Percentiles rank a stretch among this genome's conserved stretches.
phyloP scores from a whole-genome alignment of 2,329 filamentous ascomycete genomes.

The Lachnellula hyalina region DNA sequence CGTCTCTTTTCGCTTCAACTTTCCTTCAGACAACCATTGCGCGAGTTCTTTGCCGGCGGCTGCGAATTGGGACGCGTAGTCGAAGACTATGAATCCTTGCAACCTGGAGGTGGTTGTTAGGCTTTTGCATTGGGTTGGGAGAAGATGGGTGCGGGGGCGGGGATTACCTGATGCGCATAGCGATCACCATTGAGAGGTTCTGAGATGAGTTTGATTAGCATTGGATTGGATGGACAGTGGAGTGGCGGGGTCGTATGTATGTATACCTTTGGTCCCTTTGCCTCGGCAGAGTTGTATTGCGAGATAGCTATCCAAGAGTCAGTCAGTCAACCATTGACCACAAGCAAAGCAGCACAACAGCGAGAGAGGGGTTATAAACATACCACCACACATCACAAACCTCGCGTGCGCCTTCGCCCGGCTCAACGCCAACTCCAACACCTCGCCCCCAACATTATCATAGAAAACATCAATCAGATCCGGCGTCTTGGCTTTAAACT shows the following conservation, averaged over 20 bases:
- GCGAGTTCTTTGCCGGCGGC: conserved; percentile 55
- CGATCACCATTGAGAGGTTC: conserved; percentile 48
- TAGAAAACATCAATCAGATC: conserved; percentile 64
- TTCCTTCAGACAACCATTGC: conserved; percentile 66
- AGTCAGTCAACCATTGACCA: neutral
- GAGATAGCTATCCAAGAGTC: conserved; percentile 43
- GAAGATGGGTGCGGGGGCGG: neutral
- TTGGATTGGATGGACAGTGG: neutral
- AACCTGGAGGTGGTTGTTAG: conserved; percentile 37
- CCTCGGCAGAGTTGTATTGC: conserved; percentile 57
- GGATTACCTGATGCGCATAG: conserved; percentile 46
- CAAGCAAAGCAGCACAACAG: neutral
- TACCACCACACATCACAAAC: conserved; percentile 64
- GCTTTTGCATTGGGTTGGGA: neutral
- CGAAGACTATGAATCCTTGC: conserved; percentile 70
- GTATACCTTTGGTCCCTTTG: conserved; percentile 47
- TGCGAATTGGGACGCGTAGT: conserved; percentile 54
- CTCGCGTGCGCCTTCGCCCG: conserved; percentile 58
- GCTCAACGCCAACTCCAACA: conserved; percentile 59
- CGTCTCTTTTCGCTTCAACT: conserved; percentile 65
- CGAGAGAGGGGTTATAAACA: conserved; percentile 16
- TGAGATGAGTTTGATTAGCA: conserved; percentile 22
- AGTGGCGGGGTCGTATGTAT: too few relatives aligned
- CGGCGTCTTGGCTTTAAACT: conserved; percentile 56
- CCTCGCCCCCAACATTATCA: conserved; percentile 69